These are phyloP conservation scores for Trichoderma aggressivum DNA, from an alignment of 2,329 filamentous ascomycete genomes.

Conservation along the genomic window DNA sequence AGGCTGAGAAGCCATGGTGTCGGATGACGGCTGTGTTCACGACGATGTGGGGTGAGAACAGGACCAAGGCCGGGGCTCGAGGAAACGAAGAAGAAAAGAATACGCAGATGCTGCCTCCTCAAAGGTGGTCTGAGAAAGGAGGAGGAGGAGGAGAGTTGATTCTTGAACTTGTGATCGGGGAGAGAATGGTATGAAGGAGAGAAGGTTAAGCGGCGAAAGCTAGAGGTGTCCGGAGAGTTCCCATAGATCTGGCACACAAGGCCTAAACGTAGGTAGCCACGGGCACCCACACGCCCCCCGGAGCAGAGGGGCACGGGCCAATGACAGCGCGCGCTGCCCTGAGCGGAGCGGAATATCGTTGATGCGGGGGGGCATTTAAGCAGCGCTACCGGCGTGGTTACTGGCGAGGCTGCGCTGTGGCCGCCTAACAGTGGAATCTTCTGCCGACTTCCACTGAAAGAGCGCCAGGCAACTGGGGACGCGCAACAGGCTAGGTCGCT, in stretches of 20 bases:
- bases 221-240: constrained; percentile 19
- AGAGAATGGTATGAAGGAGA: constrained; percentile 14
- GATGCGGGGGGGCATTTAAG: constrained; percentile 24
- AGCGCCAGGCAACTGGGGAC: constrained; percentile 22
- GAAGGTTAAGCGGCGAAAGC: constrained; percentile 24
- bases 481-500: constrained; percentile 18
- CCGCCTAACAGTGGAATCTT: constrained; percentile 30
- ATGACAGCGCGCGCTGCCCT: constrained; percentile 33
- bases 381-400: constrained; percentile 19
- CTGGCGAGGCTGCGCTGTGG: constrained; percentile 12
- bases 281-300: constrained; percentile 13
- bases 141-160: background rate
- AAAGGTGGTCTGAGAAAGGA: background rate
- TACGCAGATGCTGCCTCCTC: background rate
- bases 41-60: constrained; percentile 23
- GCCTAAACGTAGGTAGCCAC: constrained; percentile 11
- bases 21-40: constrained; percentile 19
- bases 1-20: constrained; percentile 69
- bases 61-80: constrained; percentile 21
- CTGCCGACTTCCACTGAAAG: constrained; percentile 30
- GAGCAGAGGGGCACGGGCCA: constrained; percentile 30
- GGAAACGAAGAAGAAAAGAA: constrained; percentile 4
- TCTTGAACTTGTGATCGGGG: background rate
- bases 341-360: constrained; percentile 37
- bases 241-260: constrained; percentile 11